Percentiles rank a stretch among this genome's conserved stretches.
These are phyloP conservation scores for Dendrothele bispora DNA, from an alignment of 768 basidiomycete species.

Conservation along the genomic window DNA sequence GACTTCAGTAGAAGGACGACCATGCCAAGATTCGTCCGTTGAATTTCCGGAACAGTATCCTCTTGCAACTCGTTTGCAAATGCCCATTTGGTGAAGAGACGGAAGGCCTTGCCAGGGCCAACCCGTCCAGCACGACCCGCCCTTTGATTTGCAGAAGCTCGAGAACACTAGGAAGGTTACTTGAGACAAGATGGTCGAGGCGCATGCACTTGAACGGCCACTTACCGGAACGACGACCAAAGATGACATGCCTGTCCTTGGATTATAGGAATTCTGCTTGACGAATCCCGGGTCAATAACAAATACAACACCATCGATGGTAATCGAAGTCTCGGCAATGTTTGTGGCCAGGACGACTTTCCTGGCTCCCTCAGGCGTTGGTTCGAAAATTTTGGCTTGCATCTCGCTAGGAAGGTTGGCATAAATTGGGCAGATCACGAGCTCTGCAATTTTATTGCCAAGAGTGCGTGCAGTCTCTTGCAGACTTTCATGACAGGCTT, in stretches of 20 bases:
- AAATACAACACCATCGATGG: constrained; percentile 98
- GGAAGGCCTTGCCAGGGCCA: constrained; percentile 96
- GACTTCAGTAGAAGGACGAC: constrained; percentile 95
- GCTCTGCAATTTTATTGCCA: constrained; percentile 93
- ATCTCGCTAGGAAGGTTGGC: constrained; percentile 99
- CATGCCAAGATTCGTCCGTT: constrained; percentile 96
- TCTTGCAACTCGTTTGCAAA: constrained; percentile 94
- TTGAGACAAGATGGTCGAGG: neutral
- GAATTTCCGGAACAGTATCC: constrained; percentile 98
- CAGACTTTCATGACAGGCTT: constrained; percentile 94
- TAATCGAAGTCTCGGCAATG: constrained; percentile 99
- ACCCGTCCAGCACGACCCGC: constrained; percentile 98
- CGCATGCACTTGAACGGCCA: constrained; percentile 12
- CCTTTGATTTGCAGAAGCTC: constrained; percentile 95
- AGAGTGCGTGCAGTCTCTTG: constrained; percentile 93
- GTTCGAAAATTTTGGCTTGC: constrained; percentile 99
- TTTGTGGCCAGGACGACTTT: constrained; percentile 99
- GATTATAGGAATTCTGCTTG: constrained; percentile 99
- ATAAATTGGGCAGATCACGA: constrained; percentile 97
- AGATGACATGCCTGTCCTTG: constrained; percentile 97
- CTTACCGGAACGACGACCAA: constrained; percentile 92
- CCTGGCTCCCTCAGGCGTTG: constrained; percentile 92
- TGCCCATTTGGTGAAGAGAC: constrained; percentile 99
- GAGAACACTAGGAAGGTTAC: constrained; percentile 69
- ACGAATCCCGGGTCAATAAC: constrained; percentile 99